Conservation (phyloP, 805 yeast genomes). For the Kockiozyma suomiensis region DNA sequence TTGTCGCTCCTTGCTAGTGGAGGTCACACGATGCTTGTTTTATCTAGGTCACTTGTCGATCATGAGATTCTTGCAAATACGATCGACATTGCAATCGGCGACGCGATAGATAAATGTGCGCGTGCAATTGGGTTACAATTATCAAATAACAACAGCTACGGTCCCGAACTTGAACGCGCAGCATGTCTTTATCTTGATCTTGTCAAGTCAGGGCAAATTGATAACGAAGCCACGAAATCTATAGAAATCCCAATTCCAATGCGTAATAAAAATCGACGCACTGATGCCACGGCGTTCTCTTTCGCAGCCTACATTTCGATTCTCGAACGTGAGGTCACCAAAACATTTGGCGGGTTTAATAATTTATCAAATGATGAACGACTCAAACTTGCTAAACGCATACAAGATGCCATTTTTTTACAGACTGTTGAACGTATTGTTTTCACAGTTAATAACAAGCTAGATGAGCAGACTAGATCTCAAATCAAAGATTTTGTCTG, state of each 20-base stretch:
- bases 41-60: conserved; percentile 57
- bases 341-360: conserved; percentile 12
- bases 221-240: neutral
- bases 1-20: conserved; percentile 83
- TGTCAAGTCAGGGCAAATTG: neutral
- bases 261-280: conserved; percentile 52
- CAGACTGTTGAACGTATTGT: conserved; percentile 71
- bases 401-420: conserved; percentile 65
- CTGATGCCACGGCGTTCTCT: conserved; percentile 58
- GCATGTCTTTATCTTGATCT: neutral
- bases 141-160: conserved; percentile 73
- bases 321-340: conserved; percentile 44
- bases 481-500: conserved; percentile 62
- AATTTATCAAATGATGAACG: neutral
- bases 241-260: conserved; percentile 48
- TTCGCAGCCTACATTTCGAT: conserved; percentile 75
- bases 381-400: conserved; percentile 10
- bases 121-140: conserved; percentile 69
- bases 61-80: conserved; percentile 74
- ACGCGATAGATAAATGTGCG: conserved; percentile 90
- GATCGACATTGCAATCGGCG: conserved; percentile 89
- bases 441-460: conserved; percentile 47
- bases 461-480: neutral
- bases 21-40: conserved; percentile 89
- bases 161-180: conserved; percentile 68